phyloP scores from a whole-genome alignment of 768 basidiomycete species.

The Agaricus bisporus region DNA sequence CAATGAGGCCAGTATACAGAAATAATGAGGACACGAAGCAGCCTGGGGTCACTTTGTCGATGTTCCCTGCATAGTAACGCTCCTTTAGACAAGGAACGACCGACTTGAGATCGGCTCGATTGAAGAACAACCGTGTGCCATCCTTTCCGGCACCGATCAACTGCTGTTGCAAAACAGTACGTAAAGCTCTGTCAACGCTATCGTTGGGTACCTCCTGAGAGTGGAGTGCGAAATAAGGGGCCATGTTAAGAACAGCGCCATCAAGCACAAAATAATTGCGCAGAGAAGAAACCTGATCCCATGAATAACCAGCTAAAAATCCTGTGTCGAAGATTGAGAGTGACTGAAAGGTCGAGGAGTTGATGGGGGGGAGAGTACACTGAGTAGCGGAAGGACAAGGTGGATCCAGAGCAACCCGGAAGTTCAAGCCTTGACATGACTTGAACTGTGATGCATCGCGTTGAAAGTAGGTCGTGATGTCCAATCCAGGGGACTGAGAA shows the following conservation, averaged over 20 bases:
- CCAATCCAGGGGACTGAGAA: constrained; percentile 62
- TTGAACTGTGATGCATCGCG: constrained; percentile 62
- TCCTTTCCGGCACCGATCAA: constrained; percentile 68
- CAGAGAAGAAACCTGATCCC: constrained; percentile 77
- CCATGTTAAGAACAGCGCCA: constrained; percentile 90
- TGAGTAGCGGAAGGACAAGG: constrained; percentile 58
- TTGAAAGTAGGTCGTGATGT: constrained; percentile 84
- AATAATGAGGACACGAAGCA: constrained; percentile 89
- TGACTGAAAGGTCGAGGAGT: constrained; percentile 48
- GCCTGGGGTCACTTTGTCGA: constrained; percentile 94
- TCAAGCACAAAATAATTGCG: constrained; percentile 83
- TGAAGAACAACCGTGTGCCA: constrained; percentile 83
- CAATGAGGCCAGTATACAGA: constrained; percentile 83
- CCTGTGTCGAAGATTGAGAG: constrained; percentile 63
- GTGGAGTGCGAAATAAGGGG: constrained; percentile 76
- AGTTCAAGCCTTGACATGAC: constrained; percentile 54
- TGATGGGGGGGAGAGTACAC: constrained; percentile 66
- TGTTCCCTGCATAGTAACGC: constrained; percentile 89
- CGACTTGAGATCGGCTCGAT: constrained; percentile 53
- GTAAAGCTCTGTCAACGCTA: constrained; percentile 76
- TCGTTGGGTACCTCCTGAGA: constrained; percentile 64
- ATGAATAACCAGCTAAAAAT: constrained; percentile 79
- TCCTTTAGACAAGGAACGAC: constrained; percentile 77
- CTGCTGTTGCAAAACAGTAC: constrained; percentile 53
- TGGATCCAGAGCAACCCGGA: constrained; percentile 64